Conservation (phyloP, 2,329 filamentous ascomycete genomes). For the Trichoderma endophyticum region DNA sequence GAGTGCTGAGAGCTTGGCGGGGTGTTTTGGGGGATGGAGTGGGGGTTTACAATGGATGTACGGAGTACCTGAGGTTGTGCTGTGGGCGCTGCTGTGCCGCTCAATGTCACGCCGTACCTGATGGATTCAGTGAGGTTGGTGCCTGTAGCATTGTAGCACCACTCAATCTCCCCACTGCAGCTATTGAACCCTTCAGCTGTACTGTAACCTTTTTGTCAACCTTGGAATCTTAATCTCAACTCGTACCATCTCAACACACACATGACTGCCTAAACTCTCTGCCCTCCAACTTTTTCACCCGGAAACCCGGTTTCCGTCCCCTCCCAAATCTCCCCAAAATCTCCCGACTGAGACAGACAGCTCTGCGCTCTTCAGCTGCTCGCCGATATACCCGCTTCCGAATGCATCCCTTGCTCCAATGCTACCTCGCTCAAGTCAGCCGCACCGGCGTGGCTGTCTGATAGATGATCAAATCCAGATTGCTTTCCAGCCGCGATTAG, state of each 20-base stretch:
- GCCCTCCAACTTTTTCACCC: neutral
- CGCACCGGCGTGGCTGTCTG: slow-evolving; percentile 14
- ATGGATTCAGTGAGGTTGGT: neutral
- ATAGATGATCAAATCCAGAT: neutral
- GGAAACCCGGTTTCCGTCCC: neutral
- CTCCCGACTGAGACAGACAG: slow-evolving; percentile 1
- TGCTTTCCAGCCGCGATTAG: neutral
- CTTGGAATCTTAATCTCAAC: neutral
- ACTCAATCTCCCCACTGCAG: neutral
- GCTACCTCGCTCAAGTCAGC: slow-evolving; percentile 3
- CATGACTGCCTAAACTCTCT: neutral
- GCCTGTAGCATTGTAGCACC: neutral
- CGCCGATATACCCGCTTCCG: neutral
- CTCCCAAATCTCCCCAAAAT: neutral
- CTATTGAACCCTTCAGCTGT: neutral
- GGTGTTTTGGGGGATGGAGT: neutral
- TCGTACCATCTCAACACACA: neutral
- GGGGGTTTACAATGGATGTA: no score
- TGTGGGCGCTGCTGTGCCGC: neutral
- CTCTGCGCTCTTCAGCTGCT: slow-evolving; percentile 3
- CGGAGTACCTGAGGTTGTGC: no score
- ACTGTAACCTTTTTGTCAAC: neutral
- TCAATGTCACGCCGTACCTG: neutral
- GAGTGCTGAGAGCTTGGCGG: neutral
- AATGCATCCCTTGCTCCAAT: slow-evolving; percentile 4